phyloP scores from a whole-genome alignment of 306 rosid species.

The Begonia fuchsioides region DNA sequence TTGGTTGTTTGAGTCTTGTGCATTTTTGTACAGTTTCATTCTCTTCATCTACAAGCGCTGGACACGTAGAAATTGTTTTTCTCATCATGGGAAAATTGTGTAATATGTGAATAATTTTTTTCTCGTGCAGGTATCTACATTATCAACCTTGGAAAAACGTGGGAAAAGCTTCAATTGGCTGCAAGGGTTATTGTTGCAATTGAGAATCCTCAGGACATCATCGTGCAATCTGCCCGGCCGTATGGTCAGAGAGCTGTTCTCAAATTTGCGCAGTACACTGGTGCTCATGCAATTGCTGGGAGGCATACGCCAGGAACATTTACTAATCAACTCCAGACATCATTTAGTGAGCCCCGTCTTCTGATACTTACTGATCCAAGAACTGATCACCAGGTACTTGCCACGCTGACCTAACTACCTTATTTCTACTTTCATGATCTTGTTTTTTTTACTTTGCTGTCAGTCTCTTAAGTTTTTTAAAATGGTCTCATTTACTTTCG shows the following conservation, averaged over 20 bases:
- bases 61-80: no score
- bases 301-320: constrained; percentile 74
- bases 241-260: constrained; percentile 82
- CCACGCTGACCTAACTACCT: no score
- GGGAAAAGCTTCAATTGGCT: constrained; percentile 73
- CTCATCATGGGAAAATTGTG: no score
- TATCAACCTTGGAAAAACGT: constrained; percentile 64
- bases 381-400: constrained; percentile 76
- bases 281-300: constrained; percentile 77
- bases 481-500: not conserved
- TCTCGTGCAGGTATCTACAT: constrained; percentile 40
- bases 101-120: no score
- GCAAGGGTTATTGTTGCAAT: constrained; percentile 69
- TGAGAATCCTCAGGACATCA: constrained; percentile 73
- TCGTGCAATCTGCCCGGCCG: constrained; percentile 79
- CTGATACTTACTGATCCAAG: constrained; percentile 86
- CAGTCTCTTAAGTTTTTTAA: not conserved
- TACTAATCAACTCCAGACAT: constrained; percentile 85
- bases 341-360: constrained; percentile 78
- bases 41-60: no score
- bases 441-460: not conserved
- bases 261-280: constrained; percentile 75
- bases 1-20: no score
- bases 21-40: no score
- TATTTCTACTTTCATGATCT: not conserved